Evolutionary conservation across 176 grass and related monocot species (phyloP), one percentile per base, ranked within the genome.

Genomic region (Phoenix dactylifera): DNA sequence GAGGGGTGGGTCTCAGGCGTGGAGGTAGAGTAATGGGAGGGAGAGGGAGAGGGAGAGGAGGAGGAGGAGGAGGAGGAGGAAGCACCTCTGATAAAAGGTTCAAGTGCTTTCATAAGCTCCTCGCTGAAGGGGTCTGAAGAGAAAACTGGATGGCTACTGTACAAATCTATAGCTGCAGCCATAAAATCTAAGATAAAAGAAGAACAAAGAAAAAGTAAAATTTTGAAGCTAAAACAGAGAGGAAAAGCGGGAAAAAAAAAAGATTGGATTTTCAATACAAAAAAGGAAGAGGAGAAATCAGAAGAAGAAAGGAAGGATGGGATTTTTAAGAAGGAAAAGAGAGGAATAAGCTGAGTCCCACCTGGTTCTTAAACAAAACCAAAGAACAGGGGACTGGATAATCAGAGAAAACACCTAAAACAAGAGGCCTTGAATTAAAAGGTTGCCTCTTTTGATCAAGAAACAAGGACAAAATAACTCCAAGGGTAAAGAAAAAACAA

Each of bases 51-150:
- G 32, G 32, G 1, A 12, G 9, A 44, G 35, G 35, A 44, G 35
- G 3, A 30, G 29, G 5, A 5, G 29, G 29, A 32, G 29, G 35
- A 44, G 35, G 35, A 14, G 7, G 3, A 16, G 16, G 65, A 39
- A 56, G 23, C 65, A 57, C 52, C 35, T 24, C 16, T 24, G 28
- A 68, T 68, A 55, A 68, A 68, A 55, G 65, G 65, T 52, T 68
- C 65, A 24, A 68, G 52, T 39, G 65, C 65, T 44, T 12, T 44
- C 52, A 68, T 55, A n/a, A 68, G 65, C 65, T 68, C 65, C 65
- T 55, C 65, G 10, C 32, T 18, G 24, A 56, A 22, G 28, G 26
- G 52, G 15, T 56, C 52, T 22, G 25, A 26, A 16, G 65, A 56
- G 52, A 15, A 18, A 35, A 39, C 14, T 44, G 65, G 26, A 23